phyloP scores from a whole-genome alignment of 306 rosid genomes.

The Acacia confusa region DNA sequence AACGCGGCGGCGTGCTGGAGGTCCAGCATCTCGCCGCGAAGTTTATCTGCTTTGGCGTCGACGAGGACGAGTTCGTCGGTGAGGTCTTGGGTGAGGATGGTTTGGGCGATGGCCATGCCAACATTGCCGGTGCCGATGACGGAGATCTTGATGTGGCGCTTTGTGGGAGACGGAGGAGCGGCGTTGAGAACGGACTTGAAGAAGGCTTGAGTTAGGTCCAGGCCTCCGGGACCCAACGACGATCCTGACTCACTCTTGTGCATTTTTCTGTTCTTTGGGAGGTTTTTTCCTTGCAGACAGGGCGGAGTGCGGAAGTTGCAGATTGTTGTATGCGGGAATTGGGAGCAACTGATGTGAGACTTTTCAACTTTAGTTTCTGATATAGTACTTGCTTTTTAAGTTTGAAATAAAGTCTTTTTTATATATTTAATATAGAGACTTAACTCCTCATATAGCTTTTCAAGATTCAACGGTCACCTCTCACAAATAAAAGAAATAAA shows the following conservation, averaged over 20 bases:
- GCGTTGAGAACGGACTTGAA: slow-evolving; percentile 61
- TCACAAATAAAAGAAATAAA: too few species aligned
- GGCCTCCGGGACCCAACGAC: slow-evolving; percentile 71
- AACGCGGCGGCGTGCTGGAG: slow-evolving; percentile 95
- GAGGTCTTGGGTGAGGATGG: slow-evolving; percentile 84
- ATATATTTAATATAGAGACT: too few species aligned
- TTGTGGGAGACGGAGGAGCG: slow-evolving; percentile 57
- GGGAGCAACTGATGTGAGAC: not conserved
- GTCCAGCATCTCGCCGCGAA: slow-evolving; percentile 94
- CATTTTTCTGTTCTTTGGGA: slow-evolving; percentile 34
- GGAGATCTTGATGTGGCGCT: slow-evolving; percentile 67
- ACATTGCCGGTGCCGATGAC: slow-evolving; percentile 90
- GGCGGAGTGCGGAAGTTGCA: not conserved
- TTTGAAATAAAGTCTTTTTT: too few species aligned
- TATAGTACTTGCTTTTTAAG: too few species aligned
- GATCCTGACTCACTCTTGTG: slow-evolving; percentile 59
- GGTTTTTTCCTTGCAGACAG: not conserved
- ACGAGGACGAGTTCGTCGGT: slow-evolving; percentile 78
- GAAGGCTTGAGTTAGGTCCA: slow-evolving; percentile 67
- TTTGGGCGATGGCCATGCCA: slow-evolving; percentile 98
- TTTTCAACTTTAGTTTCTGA: not conserved
- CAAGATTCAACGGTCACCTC: not conserved
- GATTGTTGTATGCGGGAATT: not conserved
- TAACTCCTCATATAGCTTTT: too few species aligned
- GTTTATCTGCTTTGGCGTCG: slow-evolving; percentile 68